Evolutionary conservation across 2,329 filamentous ascomycete species (phyloP).

Genomic region (Neopestalotiopsis sp.): DNA sequence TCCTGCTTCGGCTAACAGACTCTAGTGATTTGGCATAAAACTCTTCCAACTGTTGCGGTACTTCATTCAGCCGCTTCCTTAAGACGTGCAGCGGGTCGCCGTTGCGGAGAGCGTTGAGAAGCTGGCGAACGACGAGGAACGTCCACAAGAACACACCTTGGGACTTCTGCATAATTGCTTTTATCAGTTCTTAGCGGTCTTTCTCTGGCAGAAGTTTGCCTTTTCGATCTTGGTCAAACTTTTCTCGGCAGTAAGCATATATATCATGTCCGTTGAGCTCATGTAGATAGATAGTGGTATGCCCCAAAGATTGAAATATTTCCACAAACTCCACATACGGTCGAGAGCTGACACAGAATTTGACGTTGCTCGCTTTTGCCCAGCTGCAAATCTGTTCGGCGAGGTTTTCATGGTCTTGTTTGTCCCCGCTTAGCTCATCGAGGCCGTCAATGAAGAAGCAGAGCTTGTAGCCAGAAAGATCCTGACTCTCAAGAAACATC

Average conservation of each 20-base stretch:
- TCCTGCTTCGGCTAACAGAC: no score
- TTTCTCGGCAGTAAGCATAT: neutral
- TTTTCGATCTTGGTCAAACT: neutral
- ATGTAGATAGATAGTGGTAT: neutral
- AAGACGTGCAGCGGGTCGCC: no score
- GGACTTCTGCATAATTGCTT: no score
- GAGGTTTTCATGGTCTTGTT: neutral
- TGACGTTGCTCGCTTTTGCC: neutral
- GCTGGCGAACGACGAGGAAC: neutral
- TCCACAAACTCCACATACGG: conserved; percentile 5
- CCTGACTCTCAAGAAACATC: neutral
- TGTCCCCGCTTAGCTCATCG: conserved; percentile 14
- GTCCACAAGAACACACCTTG: conserved; percentile 11
- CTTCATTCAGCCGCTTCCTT: no score
- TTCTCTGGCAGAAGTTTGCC: neutral
- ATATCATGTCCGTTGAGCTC: neutral
- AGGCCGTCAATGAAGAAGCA: conserved; percentile 21
- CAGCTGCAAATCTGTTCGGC: neutral
- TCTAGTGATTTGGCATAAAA: no score
- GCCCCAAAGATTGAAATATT: neutral
- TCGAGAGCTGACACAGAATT: conserved; percentile 6
- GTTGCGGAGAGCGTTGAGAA: neutral
- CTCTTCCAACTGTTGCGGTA: no score
- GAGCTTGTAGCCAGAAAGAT: neutral
- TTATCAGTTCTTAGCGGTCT: no score